Evolutionary conservation across 1,284 basidiomycete species (phyloP), one percentile per base, ranked within the genome.

Genomic region (Rhizoctonia solani): DNA sequence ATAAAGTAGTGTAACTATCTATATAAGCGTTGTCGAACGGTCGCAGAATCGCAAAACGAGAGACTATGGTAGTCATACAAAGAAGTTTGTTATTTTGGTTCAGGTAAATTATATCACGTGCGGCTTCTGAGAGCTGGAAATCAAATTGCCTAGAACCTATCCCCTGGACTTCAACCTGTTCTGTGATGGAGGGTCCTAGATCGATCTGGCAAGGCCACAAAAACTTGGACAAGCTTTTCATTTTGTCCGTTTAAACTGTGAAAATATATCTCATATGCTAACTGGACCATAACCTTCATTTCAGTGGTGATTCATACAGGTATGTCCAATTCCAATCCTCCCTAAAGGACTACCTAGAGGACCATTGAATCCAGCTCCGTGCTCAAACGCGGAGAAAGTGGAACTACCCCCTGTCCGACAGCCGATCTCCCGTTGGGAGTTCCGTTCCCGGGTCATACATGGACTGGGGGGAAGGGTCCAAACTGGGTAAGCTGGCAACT

Each of bases 281-380:
- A n/a, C n/a, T n/a, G n/a, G n/a, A n/a, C n/a, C n/a, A n/a, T n/a
- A n/a, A n/a, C n/a, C n/a, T 21, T 41, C 16, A n/a, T 9, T 14
- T 4, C 19, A 65, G 59, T 44, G 59, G 59, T 16, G 59, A 65
- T 37, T 65, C 59, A 11, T 65, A 65, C 19, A 65, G 59, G 59
- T 52, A 42, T 39, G 11, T 3, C 5, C 23, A 19, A 23, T 5
- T 16, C 34, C 21, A 25, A n/a, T 34, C 39, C 6, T 39, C 16
- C 16, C 14, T n/a, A n/a, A n/a, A n/a, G n/a, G n/a, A n/a, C n/a
- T n/a, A n/a, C n/a, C n/a, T n/a, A n/a, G n/a, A n/a, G n/a, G n/a
- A n/a, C n/a, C n/a, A n/a, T n/a, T n/a, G n/a, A 30, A 50, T 25
- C 16, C 41, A 65, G 59, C 49, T 65, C 59, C 21, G 49, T 65